These are phyloP conservation scores for Eremothecium cymbalariae DNA, from an alignment of 1,139 yeast genomes.

Conservation along the genomic window DNA sequence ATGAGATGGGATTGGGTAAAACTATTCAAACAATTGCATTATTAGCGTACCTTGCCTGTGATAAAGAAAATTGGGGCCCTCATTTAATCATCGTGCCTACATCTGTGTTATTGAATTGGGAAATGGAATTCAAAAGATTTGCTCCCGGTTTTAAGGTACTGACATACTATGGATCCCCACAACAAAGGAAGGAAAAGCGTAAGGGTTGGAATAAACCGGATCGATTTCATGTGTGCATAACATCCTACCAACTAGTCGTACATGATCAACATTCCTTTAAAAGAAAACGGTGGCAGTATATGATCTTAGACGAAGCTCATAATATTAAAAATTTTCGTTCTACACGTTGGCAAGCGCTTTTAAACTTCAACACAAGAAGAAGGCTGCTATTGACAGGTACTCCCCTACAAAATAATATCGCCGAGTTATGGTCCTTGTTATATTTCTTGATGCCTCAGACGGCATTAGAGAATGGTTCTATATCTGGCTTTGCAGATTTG, in stretches of 20 bases:
- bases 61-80: constrained; percentile 94
- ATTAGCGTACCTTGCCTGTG: constrained; percentile 82
- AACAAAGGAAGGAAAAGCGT: constrained; percentile 90
- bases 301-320: constrained; percentile 98
- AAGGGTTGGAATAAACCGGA: constrained; percentile 97
- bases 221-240: constrained; percentile 93
- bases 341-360: constrained; percentile 91
- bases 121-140: constrained; percentile 96
- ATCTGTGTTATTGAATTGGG: constrained; percentile 98
- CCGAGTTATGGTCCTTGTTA: constrained; percentile 88
- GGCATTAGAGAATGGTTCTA: constrained; percentile 43
- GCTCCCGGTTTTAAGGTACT: constrained; percentile 96
- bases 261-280: constrained; percentile 94
- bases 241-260: constrained; percentile 91
- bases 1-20: constrained; percentile 98
- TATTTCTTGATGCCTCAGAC: constrained; percentile 88
- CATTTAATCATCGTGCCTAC: constrained; percentile 96
- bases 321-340: constrained; percentile 94
- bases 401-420: constrained; percentile 83
- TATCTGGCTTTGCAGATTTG: constrained; percentile 92
- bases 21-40: constrained; percentile 93
- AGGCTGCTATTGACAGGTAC: constrained; percentile 90
- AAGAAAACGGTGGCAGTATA: constrained; percentile 87
- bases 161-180: constrained; percentile 97
- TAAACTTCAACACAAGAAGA: constrained; percentile 87